Conservation (phyloP, 371 early-diverging fungal species). For the Mortierella sp. region DNA sequence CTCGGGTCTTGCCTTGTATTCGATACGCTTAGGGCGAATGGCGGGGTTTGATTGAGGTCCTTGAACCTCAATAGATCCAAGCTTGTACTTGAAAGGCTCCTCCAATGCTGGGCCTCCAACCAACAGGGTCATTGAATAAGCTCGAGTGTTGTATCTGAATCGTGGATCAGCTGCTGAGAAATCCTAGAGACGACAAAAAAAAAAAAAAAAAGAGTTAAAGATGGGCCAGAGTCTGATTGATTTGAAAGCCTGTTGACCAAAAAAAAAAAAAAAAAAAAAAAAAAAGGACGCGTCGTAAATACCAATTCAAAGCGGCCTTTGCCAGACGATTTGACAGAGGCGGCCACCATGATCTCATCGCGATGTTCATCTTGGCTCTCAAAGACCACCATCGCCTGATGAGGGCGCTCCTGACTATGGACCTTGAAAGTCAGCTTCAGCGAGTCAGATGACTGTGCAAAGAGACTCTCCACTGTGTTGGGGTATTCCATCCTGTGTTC, state of each 20-base stretch:
- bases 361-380: slow-evolving; percentile 48
- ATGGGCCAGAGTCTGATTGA: neutral
- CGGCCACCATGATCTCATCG: slow-evolving; percentile 45
- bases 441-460: slow-evolving; percentile 26
- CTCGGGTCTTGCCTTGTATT: slow-evolving; percentile 64
- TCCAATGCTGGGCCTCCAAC: slow-evolving; percentile 44
- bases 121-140: slow-evolving; percentile 48
- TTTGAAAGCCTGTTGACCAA: neutral
- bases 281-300: neutral
- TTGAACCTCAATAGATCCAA: slow-evolving; percentile 47
- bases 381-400: slow-evolving; percentile 50
- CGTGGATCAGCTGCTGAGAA: slow-evolving; percentile 28
- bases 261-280: neutral
- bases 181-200: slow-evolving; percentile 16
- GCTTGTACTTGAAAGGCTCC: slow-evolving; percentile 34
- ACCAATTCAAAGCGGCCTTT: slow-evolving; percentile 48
- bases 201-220: neutral
- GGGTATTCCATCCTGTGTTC: slow-evolving; percentile 38
- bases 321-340: slow-evolving; percentile 39
- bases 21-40: slow-evolving; percentile 30
- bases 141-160: slow-evolving; percentile 46
- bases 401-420: slow-evolving; percentile 39
- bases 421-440: slow-evolving; percentile 49
- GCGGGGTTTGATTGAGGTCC: slow-evolving; percentile 29
- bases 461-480: slow-evolving; percentile 4